Percentiles rank a stretch among this genome's conserved stretches.
Evolutionary conservation across 1,284 basidiomycete species (phyloP).

Genomic region (Microbotryomycetes sp.): DNA sequence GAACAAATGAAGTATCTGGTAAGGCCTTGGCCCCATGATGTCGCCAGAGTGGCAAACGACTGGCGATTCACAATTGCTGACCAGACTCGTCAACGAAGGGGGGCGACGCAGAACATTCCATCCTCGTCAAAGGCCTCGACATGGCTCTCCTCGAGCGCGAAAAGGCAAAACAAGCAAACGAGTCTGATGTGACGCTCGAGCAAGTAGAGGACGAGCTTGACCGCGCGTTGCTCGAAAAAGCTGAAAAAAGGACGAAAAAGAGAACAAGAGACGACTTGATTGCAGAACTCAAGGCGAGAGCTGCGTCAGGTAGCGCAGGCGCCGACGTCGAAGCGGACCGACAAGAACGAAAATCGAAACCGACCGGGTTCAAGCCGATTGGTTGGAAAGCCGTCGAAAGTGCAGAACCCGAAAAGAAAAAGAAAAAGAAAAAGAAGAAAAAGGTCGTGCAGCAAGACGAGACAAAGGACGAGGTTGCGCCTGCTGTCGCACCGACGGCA

Average conservation of each 20-base stretch:
- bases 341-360: conserved; percentile 6
- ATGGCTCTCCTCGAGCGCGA: conserved; percentile 37
- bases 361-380: conserved; percentile 36
- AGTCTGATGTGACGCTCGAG: conserved; percentile 6
- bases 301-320: conserved; percentile 19
- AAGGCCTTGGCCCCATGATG: not conserved
- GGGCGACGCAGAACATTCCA: conserved; percentile 37
- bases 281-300: conserved; percentile 24
- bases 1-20: conserved; percentile 29
- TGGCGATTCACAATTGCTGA: not conserved
- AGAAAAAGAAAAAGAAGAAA: conserved; percentile 19
- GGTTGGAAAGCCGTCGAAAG: conserved; percentile 13
- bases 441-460: not conserved
- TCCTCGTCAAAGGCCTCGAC: conserved; percentile 40
- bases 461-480: conserved; percentile 3
- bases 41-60: no score
- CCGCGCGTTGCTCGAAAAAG: conserved; percentile 9
- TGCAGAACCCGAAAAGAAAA: not conserved
- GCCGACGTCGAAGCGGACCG: not conserved
- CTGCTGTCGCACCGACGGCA: not conserved
- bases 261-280: conserved; percentile 28
- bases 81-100: conserved; percentile 14
- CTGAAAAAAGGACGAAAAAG: conserved; percentile 18
- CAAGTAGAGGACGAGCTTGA: conserved; percentile 22
- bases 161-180: conserved; percentile 24